Evolutionary conservation across 768 basidiomycete genomes (phyloP).

Genomic region (Melanogaster broomeanus): DNA sequence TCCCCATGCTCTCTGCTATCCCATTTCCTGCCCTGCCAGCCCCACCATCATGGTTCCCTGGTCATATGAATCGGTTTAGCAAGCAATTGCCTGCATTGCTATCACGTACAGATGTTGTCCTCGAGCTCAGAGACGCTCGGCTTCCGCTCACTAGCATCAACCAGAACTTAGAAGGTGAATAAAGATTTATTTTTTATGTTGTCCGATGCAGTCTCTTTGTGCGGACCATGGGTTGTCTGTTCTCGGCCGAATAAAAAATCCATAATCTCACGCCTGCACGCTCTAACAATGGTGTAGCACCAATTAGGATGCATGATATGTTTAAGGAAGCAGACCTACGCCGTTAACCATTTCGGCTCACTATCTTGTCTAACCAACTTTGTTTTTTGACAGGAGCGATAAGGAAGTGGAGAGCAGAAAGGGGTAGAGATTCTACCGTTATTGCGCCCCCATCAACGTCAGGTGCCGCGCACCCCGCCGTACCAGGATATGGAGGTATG

Average conservation of each 20-base stretch:
- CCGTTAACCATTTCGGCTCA: constrained; percentile 11
- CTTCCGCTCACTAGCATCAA: constrained; percentile 95
- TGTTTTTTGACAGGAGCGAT: constrained; percentile 50
- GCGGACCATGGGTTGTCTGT: constrained; percentile 1
- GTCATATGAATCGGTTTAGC: constrained; percentile 91
- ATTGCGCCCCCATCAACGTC: constrained; percentile 41
- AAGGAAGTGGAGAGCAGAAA: constrained; percentile 67
- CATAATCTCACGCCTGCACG: constrained; percentile 23
- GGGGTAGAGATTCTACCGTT: constrained; percentile 55
- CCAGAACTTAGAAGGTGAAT: constrained; percentile 78
- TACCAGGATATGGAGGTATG: constrained; percentile 26
- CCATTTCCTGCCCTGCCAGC: constrained; percentile 55
- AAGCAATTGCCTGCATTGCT: constrained; percentile 75
- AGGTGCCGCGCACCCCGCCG: constrained; percentile 9
- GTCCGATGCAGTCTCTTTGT: neutral
- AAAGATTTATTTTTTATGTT: neutral
- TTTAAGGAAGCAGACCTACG: constrained; percentile 8
- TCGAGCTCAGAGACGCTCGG: constrained; percentile 92
- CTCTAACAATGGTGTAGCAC: constrained; percentile 13
- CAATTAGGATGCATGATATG: neutral
- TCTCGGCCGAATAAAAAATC: constrained; percentile 4
- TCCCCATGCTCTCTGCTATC: constrained; percentile 36
- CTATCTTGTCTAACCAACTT: constrained; percentile 16
- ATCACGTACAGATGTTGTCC: constrained; percentile 83
- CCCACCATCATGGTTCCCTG: constrained; percentile 93